Evolutionary conservation across 192 early-diverging fungal genomes (phyloP), one percentile per base, ranked within the genome.

Genomic region (Glomus cerebriforme): DNA sequence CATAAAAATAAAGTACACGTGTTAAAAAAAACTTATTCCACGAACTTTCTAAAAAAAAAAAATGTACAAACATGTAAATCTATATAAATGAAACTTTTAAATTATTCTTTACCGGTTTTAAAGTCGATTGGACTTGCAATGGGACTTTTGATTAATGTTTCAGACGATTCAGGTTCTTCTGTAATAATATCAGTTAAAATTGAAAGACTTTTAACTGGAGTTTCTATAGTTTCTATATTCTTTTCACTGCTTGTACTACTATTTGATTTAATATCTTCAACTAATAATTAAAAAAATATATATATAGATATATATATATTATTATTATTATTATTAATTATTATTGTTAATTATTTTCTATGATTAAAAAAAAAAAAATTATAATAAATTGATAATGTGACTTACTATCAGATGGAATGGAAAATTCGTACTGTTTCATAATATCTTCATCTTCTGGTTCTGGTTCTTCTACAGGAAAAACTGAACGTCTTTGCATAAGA

Each of bases 331-430:
- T 19, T 47, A 13, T 13, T 47, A 13, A 12, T 13, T 47, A 47
- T 47, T 13, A 13, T 12, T 5, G 12, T 47, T 9, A 47, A 47
- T 9, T 43, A 9, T 43, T 43, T 43, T 43, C 10, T 43, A 9
- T 3, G 39, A 9, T 9, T 43, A 47, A 13, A 13, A 47, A 54
- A 54, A 19, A 19, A 54, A 17, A 54, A 22, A 54, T 54, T 0
- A 15, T 54, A 54, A 19, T 13, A 54, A 39, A 39, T 39, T 43
- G 49, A 54, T 7, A 54, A 17, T n/a, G 15, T 22, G 2, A 54
- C 49, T 54, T 54, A 54, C 49, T 22, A 54, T 54, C 6, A 80
- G 3, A 70, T 69, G 29, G 83, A 77, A 76, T 79, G 75, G 29
- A 35, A 37, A 39, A 80, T 68, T 37, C 66, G 35, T 68, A 68